Evolutionary conservation across 2,329 filamentous ascomycete species (phyloP).

Genomic region (Aspergillus bombycis): DNA sequence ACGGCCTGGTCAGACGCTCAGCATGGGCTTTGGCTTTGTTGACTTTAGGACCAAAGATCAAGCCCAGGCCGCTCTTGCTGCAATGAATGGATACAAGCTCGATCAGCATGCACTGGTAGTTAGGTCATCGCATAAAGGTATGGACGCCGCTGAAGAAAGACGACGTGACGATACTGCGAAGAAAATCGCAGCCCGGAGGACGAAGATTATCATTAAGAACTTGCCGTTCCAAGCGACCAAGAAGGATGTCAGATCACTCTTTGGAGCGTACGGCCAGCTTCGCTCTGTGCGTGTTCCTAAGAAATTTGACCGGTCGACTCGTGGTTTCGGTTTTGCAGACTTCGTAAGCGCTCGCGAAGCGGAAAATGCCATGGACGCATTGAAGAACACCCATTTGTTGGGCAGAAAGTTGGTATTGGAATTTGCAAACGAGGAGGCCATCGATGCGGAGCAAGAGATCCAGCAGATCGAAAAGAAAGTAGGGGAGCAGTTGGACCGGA

Average conservation of each 20-base stretch:
- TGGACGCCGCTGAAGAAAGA: constrained; percentile 85
- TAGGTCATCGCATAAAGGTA: constrained; percentile 81
- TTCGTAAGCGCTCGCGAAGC: constrained; percentile 92
- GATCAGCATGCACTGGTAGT: constrained; percentile 85
- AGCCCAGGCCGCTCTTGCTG: constrained; percentile 75
- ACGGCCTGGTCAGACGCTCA: constrained; percentile 81
- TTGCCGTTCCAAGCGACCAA: constrained; percentile 93
- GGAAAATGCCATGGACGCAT: constrained; percentile 83
- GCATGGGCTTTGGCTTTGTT: constrained; percentile 96
- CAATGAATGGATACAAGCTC: constrained; percentile 89
- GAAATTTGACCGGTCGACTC: constrained; percentile 85
- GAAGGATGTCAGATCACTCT: constrained; percentile 84
- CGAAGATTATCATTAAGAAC: constrained; percentile 98
- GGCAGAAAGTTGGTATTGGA: constrained; percentile 88
- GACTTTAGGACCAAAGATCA: constrained; percentile 80
- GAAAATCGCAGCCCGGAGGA: constrained; percentile 74
- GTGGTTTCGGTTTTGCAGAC: constrained; percentile 96
- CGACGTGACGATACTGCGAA: constrained; percentile 80
- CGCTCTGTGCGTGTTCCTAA: constrained; percentile 91
- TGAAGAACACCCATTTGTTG: constrained; percentile 90
- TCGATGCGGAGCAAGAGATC: constrained; percentile 94
- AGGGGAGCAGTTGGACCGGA: constrained; percentile 84
- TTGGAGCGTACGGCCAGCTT: constrained; percentile 88
- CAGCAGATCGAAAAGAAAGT: constrained; percentile 97
- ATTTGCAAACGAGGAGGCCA: constrained; percentile 83